Conservation (phyloP, 2,329 filamentous ascomycete genomes). For the Cytospora schulzeri region DNA sequence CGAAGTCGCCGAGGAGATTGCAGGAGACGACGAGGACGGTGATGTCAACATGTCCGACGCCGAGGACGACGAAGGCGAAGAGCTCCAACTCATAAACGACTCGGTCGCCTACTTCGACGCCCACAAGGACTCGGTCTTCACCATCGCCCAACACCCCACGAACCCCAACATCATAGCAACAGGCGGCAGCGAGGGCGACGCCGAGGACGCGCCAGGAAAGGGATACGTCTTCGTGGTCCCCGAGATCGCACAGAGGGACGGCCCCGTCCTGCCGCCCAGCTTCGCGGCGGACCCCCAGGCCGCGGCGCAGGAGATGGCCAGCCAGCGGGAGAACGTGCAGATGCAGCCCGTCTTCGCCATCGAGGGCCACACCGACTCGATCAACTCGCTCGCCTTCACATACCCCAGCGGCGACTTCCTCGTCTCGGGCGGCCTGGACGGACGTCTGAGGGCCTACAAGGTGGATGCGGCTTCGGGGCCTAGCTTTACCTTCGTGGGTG, state of each 20-base stretch:
- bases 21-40: conserved; percentile 57
- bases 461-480: conserved; percentile 46
- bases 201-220: conserved; percentile 67
- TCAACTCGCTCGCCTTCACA: conserved; percentile 86
- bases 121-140: conserved; percentile 90
- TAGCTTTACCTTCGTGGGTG: conserved; percentile 67
- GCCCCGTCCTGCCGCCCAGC: conserved; percentile 74
- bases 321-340: conserved; percentile 48
- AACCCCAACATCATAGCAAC: conserved; percentile 80
- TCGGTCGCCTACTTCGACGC: conserved; percentile 88
- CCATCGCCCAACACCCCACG: conserved; percentile 88
- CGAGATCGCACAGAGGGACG: conserved; percentile 47
- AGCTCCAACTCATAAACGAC: conserved; percentile 86
- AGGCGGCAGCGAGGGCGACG: conserved; percentile 69
- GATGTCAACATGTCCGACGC: conserved; percentile 36
- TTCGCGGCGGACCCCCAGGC: conserved; percentile 69
- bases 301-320: conserved; percentile 22
- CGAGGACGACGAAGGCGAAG: conserved; percentile 54
- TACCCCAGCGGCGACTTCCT: conserved; percentile 80
- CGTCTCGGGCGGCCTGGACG: conserved; percentile 86
- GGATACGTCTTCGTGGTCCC: conserved; percentile 64
- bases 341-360: conserved; percentile 71
- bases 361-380: conserved; percentile 88
- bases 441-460: conserved; percentile 73
- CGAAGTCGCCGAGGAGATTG: conserved; percentile 77